Base-by-base conservation (phyloP, 345 rosid genomes). In the Linum trigynum region DNA sequence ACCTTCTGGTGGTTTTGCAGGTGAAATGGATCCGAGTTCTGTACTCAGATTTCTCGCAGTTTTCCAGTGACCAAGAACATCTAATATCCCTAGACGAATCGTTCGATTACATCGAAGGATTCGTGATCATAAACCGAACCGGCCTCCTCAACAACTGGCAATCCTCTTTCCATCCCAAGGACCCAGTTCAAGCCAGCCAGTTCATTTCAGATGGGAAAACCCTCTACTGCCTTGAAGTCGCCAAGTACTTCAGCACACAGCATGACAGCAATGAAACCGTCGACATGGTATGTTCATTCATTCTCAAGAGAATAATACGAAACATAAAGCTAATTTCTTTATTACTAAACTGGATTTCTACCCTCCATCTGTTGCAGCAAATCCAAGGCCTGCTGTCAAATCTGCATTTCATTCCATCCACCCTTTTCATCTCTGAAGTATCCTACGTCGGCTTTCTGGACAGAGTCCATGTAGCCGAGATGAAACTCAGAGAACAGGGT, bases 21-120 rank as follows among this genome's bases (percentile, higher is more conserved):
- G 61, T 57, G 38, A 57, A 57, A 57, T 57, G 61, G 61, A 57
- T 57, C 38, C 16, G 61, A 37, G 61, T 57, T 37, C 61, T 57
- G 11, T 57, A 57, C 61, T 57, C 61, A 9, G 61, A 57, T 3
- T 57, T 57, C 9, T n/a, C 61, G 38, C 16, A 35, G 7, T 57
- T 57, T 37, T n/a, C 61, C 38, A 57, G 38, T 17, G 61, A 57
- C 61, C 61, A 57, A 37, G 61, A 57, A 37, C 38, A 57, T 37
- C 11, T 57, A 10, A 57, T 57, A 57, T 57, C 61, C 1, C 5
- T 37, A 5, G 23, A 17, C 38, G 10, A 57, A 5, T n/a, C 61
- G 7, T 57, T 57, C 61, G 61, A 57, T 12, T 57, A 57, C 23
- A 57, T 57, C 23, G 61, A 57, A 57, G 61, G 61, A 57, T 57